Percentiles rank a stretch among this genome's conserved stretches.
Evolutionary conservation across 1,139 yeast genomes (phyloP).

Genomic region (Hansenula lynferdii): DNA sequence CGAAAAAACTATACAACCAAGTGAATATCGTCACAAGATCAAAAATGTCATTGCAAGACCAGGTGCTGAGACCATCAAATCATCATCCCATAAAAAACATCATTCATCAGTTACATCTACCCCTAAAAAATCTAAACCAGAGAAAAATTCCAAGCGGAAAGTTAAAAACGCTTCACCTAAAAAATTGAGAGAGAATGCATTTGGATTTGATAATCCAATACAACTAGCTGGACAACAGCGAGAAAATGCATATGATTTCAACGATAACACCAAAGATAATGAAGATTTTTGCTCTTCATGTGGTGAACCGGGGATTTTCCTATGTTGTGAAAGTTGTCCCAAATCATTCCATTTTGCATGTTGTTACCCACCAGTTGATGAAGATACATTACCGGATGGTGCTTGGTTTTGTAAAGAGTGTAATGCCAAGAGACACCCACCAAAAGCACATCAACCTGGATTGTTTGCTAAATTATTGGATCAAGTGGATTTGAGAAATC

Average conservation of each 20-base stretch:
- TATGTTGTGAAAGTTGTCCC: constrained; percentile 94
- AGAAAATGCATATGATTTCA: constrained; percentile 18
- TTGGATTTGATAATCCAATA: constrained; percentile 24
- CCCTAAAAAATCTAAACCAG: constrained; percentile 14
- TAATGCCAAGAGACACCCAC: constrained; percentile 28
- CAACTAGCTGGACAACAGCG: constrained; percentile 23
- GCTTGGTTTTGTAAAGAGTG: constrained; percentile 91
- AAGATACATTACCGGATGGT: constrained; percentile 71
- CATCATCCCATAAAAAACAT: no score
- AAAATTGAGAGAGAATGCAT: constrained; percentile 24
- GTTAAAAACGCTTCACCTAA: constrained; percentile 24
- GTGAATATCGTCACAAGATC: constrained; percentile 37
- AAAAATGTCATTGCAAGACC: constrained; percentile 11
- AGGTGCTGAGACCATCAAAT: constrained; percentile 16
- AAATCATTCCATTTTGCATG: constrained; percentile 88
- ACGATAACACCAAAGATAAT: constrained; percentile 35
- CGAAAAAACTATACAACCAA: constrained; percentile 31
- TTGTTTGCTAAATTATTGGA: constrained; percentile 63
- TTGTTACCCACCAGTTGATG: constrained; percentile 84
- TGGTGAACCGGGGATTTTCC: constrained; percentile 81
- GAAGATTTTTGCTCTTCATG: constrained; percentile 90
- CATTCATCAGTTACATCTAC: constrained; percentile 7
- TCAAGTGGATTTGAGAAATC: constrained; percentile 55
- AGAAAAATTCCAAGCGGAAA: constrained; percentile 13
- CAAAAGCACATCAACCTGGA: constrained; percentile 22